Evolutionary conservation across 2,329 filamentous ascomycete species (phyloP).

Genomic region (Fusarium palustre): DNA sequence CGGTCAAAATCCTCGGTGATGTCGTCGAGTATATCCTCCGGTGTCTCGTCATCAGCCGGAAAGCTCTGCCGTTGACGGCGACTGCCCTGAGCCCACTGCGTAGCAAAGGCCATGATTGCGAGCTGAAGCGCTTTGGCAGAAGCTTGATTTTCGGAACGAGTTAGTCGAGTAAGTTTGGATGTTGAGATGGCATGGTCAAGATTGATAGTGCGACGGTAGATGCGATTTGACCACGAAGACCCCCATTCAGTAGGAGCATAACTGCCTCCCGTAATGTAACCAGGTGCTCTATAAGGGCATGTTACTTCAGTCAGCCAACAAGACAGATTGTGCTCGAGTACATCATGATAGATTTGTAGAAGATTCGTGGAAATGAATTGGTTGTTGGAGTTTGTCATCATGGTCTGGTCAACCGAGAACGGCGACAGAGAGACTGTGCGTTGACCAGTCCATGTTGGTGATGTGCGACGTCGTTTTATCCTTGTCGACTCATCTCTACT

Average conservation of each 20-base stretch:
- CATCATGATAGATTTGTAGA: constrained; percentile 44
- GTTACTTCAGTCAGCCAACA: constrained; percentile 45
- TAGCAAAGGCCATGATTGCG: constrained; percentile 45
- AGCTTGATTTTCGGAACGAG: constrained; percentile 34
- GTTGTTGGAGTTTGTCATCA: constrained; percentile 44
- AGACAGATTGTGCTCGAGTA: constrained; percentile 43
- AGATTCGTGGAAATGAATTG: constrained; percentile 43
- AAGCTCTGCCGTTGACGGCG: constrained; percentile 45
- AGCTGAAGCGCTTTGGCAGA: constrained; percentile 38
- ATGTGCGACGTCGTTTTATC: constrained; percentile 33
- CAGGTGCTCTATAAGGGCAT: constrained; percentile 41
- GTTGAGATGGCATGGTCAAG: constrained; percentile 40
- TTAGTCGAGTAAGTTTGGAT: constrained; percentile 37
- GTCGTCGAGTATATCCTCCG: constrained; percentile 37
- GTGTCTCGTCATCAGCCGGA: constrained; percentile 18
- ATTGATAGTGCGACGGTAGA: constrained; percentile 42
- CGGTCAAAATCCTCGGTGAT: constrained; percentile 53
- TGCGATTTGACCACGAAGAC: constrained; percentile 43
- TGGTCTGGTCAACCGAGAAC: constrained; percentile 40
- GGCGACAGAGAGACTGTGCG: constrained; percentile 35
- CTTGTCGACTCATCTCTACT: constrained; percentile 4
- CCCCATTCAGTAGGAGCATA: constrained; percentile 40
- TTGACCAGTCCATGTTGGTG: constrained; percentile 20
- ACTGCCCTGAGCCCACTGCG: constrained; percentile 45
- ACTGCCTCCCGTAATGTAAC: constrained; percentile 4